phyloP scores from a whole-genome alignment of 225 moss, liverwort and hornwort species.

The Bryum argenteum region DNA sequence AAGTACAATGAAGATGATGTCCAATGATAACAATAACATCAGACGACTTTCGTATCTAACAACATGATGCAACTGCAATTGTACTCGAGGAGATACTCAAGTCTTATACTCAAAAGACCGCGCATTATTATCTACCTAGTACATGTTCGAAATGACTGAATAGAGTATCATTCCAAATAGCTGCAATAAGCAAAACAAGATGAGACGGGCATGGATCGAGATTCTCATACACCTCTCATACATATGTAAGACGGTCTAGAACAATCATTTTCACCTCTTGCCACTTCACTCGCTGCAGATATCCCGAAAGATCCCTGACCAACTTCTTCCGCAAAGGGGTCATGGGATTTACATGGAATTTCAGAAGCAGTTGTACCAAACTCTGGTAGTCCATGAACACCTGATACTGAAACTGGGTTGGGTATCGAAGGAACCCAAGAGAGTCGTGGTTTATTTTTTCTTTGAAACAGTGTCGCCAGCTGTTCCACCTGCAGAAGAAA shows the following conservation, averaged over 20 bases:
- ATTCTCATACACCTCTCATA: slow-evolving; percentile 11
- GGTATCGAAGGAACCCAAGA: slow-evolving; percentile 41
- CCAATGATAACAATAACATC: not conserved
- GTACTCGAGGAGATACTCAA: too few relatives aligned
- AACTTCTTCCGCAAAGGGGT: slow-evolving; percentile 36
- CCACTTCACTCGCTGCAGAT: slow-evolving; percentile 34
- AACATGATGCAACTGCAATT: not conserved
- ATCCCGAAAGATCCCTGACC: slow-evolving; percentile 26
- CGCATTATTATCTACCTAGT: not conserved
- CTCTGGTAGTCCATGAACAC: slow-evolving; percentile 29
- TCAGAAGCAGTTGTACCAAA: slow-evolving; percentile 27
- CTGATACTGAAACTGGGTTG: slow-evolving; percentile 29
- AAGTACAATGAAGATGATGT: not conserved
- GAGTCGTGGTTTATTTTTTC: slow-evolving; percentile 41
- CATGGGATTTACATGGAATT: slow-evolving; percentile 24
- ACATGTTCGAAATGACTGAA: not conserved
- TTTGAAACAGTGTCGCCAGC: slow-evolving; percentile 38
- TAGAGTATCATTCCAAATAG: not conserved
- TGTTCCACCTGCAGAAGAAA: slow-evolving; percentile 43
- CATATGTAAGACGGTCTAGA: slow-evolving; percentile 8
- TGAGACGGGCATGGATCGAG: not conserved
- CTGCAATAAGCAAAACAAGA: slow-evolving; percentile 5
- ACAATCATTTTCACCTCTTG: slow-evolving; percentile 37
- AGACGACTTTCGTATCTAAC: too few relatives aligned
- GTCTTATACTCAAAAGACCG: not conserved